Evolutionary conservation across 2,329 filamentous ascomycete genomes (phyloP), one percentile per base, ranked within the genome.

Genomic region (Shiraia bambusicola): DNA sequence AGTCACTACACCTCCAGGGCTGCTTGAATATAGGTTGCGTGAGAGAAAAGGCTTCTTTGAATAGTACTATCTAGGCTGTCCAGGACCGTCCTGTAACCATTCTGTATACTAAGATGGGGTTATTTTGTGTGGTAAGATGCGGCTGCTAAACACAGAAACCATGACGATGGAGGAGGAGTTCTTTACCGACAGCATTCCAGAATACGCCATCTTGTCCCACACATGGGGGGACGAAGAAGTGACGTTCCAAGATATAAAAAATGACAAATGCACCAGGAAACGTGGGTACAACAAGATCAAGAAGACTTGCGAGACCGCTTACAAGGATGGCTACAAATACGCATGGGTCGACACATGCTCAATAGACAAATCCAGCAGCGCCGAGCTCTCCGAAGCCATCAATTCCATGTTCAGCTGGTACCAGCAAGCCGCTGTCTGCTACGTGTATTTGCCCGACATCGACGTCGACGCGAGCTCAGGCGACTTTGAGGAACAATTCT

Each of bases 181-280:
- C n/a, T n/a, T n/a, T n/a, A n/a, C n/a, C n/a, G n/a, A n/a, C n/a
- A n/a, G n/a, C n/a, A n/a, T n/a, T n/a, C n/a, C n/a, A n/a, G n/a
- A n/a, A 1, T 56, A 55, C 35, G 55, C 51, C n/a, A 57, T 58
- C 12, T 42, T 58, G 1, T 47, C 45, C 7, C 51, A 58, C 34
- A 57, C 46, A 2, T 57, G 51, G 51, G 39, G 40, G 25, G 13
- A 15, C 2, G 16, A 32, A 2, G 53, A 58, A 42, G 32, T 55
- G 22, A 49, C 35, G 6, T 3, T 12, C 6, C 32, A 32, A 26
- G 16, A 25, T 16, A n/a, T n/a, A n/a, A n/a, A n/a, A n/a, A 25
- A 25, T 9, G 29, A 40, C 12, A 15, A 34, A 5, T n/a, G 9
- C 4, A 22, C 28, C 8, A 17, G 36, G 15, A 13, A 14, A 8